phyloP scores from a whole-genome alignment of 129 eudicot species.

The Chrysanthemum lavandulifolium region DNA sequence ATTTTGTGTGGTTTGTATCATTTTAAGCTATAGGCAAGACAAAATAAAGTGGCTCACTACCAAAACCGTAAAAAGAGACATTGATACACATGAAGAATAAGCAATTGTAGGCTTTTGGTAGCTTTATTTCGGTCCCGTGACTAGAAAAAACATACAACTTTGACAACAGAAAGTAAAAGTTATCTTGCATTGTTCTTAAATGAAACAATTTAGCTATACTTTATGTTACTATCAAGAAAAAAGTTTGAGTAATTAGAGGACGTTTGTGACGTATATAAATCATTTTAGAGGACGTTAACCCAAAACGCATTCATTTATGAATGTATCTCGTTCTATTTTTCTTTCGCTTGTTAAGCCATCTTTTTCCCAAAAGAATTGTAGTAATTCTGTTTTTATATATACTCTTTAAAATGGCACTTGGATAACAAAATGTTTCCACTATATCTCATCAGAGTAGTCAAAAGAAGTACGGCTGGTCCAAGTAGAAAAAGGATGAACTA shows the following conservation, averaged over 20 bases:
- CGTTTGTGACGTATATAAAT: conserved; percentile 10
- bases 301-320: too few relatives aligned
- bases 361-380: too few relatives aligned
- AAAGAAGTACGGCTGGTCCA: too few relatives aligned
- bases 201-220: neutral
- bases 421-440: too few relatives aligned
- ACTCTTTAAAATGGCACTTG: too few relatives aligned
- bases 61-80: conserved; percentile 21
- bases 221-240: neutral
- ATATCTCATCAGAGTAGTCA: too few relatives aligned
- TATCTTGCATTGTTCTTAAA: neutral
- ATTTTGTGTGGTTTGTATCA: neutral
- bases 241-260: conserved; percentile 9
- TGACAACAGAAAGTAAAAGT: neutral
- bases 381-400: too few relatives aligned
- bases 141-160: conserved; percentile 1
- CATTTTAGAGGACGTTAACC: neutral
- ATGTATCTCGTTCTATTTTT: too few relatives aligned
- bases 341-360: too few relatives aligned
- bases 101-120: conserved; percentile 11
- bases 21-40: neutral
- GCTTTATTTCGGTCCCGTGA: conserved; percentile 21
- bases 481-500: too few relatives aligned
- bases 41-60: neutral
- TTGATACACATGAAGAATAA: neutral